Evolutionary conservation across 2,329 filamentous ascomycete genomes (phyloP), one percentile per base, ranked within the genome.

Genomic region (Monilinia fructicola): DNA sequence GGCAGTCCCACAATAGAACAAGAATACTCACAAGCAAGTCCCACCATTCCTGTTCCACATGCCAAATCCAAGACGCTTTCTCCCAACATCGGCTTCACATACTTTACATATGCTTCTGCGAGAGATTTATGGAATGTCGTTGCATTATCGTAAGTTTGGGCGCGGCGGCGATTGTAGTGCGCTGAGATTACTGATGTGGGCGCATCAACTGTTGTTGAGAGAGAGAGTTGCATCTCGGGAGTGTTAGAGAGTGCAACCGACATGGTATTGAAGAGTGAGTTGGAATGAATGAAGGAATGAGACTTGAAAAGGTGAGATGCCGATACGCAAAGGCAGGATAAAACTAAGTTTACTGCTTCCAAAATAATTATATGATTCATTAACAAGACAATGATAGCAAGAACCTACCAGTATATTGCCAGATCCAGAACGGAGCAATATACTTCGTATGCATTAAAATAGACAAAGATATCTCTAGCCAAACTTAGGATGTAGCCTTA

Each of bases 1-100:
- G 12, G 28, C 12, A 42, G 5, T 4, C 5, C 10, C 14, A 2
- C 10, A 28, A 26, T 18, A 26, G 18, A 46, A 10, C 44, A 7
- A 7, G 9, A 28, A 52, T 10, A 38, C 58, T 52, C 7, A 44
- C 48, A 44, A 18, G 31, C 60, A 46, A 46, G 48, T 14, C 10
- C 26, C 18, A 64, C 38, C 26, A 55, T 18, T n/a, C 61, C 61
- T 14, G 61, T 64, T 16, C 52, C 61, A 55, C 61, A 64, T 16
- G 61, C 61, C n/a, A 64, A 35, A 55, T 64, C 38, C 26, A 64
- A 31, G 3, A 55, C 14, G 9, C 16, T 46, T 18, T 55, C 50
- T 46, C 61, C 61, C 2, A 18, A 9, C 4, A 26, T 4, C 10
- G 61, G 61, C 3, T 54, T 54, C 10, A 48, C 52, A 48, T 16